phyloP scores from a whole-genome alignment of 768 basidiomycete genomes.

The Psilocybe subaeruginosa region DNA sequence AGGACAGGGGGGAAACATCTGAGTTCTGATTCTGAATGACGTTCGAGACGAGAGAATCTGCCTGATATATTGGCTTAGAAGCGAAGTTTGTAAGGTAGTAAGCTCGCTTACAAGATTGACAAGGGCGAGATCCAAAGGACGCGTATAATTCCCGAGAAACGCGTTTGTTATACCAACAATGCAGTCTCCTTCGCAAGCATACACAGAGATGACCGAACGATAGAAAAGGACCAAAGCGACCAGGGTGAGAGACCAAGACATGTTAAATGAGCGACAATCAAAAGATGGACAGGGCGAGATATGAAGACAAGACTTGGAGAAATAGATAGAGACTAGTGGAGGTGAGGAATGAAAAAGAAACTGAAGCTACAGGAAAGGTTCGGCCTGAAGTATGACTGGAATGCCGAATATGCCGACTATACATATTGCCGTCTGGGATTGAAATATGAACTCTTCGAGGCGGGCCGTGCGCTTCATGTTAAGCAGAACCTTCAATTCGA shows the following conservation, averaged over 20 bases:
- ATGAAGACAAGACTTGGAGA: neutral
- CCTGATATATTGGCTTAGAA: constrained; percentile 14
- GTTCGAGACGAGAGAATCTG: constrained; percentile 20
- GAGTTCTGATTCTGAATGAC: constrained; percentile 15
- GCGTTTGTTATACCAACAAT: constrained; percentile 61
- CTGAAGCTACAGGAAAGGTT: too few species aligned
- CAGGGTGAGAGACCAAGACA: constrained; percentile 17
- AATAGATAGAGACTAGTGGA: too few species aligned
- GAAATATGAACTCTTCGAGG: too few species aligned
- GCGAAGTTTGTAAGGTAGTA: neutral
- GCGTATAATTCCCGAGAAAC: constrained; percentile 52
- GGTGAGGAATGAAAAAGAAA: too few species aligned
- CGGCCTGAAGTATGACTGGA: too few species aligned
- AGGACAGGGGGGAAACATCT: constrained; percentile 20
- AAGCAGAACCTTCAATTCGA: too few species aligned
- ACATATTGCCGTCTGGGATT: too few species aligned
- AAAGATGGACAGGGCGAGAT: neutral
- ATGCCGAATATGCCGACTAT: too few species aligned
- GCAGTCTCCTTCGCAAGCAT: constrained; percentile 74
- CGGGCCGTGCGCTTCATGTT: too few species aligned
- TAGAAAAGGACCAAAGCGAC: constrained; percentile 26
- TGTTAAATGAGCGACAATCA: neutral
- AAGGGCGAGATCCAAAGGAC: constrained; percentile 41
- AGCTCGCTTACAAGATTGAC: constrained; percentile 41
- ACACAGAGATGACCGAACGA: constrained; percentile 34